A percentile compares a stretch with the other conserved stretches of the same genome.
phyloP scores from a whole-genome alignment of 2,329 filamentous ascomycete species.

The Colletotrichum cordylinicola region DNA sequence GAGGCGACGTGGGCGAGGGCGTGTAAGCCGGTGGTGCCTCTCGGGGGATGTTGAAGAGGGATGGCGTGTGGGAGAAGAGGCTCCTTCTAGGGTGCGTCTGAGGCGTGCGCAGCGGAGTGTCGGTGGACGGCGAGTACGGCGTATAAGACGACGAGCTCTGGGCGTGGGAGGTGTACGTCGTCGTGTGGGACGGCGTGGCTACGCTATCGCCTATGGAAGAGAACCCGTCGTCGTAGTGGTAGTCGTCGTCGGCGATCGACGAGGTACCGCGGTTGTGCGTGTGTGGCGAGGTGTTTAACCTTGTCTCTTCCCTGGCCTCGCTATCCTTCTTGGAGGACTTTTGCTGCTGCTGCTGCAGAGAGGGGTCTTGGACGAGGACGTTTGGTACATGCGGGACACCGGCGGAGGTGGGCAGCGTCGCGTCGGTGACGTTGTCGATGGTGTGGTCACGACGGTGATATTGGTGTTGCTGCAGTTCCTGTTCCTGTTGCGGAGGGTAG shows the following conservation, averaged over 20 bases:
- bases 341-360: conserved; percentile 37
- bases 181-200: conserved; percentile 14
- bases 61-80: not conserved
- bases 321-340: conserved; percentile 40
- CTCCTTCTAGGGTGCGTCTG: conserved; percentile 17
- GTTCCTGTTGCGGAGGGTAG: conserved; percentile 25
- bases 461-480: not conserved
- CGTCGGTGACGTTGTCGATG: conserved; percentile 24
- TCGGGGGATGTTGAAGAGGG: conserved; percentile 24
- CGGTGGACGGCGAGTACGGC: conserved; percentile 10
- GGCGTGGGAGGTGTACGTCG: not conserved
- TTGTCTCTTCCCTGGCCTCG: conserved; percentile 49
- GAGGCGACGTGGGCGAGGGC: conserved; percentile 36
- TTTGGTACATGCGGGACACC: conserved; percentile 52
- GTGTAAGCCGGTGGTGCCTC: conserved; percentile 59
- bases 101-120: conserved; percentile 17
- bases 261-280: not conserved
- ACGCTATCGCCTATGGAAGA: conserved; percentile 13
- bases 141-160: conserved; percentile 21
- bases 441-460: not conserved
- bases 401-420: conserved; percentile 30
- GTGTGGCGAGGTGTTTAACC: conserved; percentile 29
- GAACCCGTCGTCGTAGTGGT: conserved; percentile 2
- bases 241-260: not conserved
- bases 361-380: conserved; percentile 55